phyloP scores from a whole-genome alignment of 768 basidiomycete genomes.

The Neoboletus magnificus region DNA sequence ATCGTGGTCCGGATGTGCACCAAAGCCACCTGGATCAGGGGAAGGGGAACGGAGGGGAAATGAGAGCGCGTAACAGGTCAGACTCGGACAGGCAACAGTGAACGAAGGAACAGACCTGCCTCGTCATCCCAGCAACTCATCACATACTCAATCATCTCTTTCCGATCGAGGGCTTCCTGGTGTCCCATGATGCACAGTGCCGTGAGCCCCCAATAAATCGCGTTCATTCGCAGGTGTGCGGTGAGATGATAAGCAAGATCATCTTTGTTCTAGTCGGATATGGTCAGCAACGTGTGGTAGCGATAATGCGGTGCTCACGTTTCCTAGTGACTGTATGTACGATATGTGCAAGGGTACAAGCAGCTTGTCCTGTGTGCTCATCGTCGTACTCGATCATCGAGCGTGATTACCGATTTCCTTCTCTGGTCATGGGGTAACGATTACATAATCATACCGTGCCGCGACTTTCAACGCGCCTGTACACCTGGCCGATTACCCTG shows the following conservation, averaged over 20 bases:
- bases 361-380: conserved; percentile 24
- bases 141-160: conserved; percentile 86
- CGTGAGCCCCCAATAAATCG: conserved; percentile 94
- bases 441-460: too few relatives aligned
- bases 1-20: conserved; percentile 91
- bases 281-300: neutral
- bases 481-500: too few relatives aligned
- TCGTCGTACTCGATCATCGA: conserved; percentile 3
- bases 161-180: conserved; percentile 72
- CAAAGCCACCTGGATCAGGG: conserved; percentile 69
- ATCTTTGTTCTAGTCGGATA: conserved; percentile 61
- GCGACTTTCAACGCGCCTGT: too few relatives aligned
- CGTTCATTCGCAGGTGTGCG: conserved; percentile 91
- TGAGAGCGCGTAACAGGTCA: neutral
- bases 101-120: conserved; percentile 48
- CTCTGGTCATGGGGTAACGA: too few relatives aligned
- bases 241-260: conserved; percentile 89
- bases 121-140: conserved; percentile 95
- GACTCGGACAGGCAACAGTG: neutral
- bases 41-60: neutral
- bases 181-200: conserved; percentile 80
- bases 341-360: conserved; percentile 60
- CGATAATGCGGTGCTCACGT: conserved; percentile 39
- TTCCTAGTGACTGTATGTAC: conserved; percentile 74
- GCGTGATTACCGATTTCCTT: neutral